These are phyloP conservation scores for Hypoxylon sp. DNA, from an alignment of 2,329 filamentous ascomycete species.

Conservation along the genomic window DNA sequence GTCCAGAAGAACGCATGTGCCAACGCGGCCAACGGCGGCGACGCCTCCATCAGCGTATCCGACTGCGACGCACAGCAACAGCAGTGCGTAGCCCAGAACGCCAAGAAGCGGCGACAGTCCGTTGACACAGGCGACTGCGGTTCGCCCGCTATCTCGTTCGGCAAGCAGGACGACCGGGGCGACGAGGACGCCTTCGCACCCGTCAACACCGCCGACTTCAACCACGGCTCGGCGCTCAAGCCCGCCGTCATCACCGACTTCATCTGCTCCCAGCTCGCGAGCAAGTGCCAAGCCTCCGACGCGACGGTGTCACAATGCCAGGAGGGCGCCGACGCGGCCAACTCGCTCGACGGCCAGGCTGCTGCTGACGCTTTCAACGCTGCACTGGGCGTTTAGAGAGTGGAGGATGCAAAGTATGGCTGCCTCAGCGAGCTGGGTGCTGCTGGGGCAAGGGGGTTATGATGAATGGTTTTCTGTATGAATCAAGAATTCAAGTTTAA, in stretches of 20 bases:
- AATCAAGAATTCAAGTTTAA: constrained; percentile 5
- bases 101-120: constrained; percentile 45
- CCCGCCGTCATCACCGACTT: constrained; percentile 54
- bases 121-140: constrained; percentile 61
- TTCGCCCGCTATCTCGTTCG: constrained; percentile 64
- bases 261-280: constrained; percentile 54
- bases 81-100: constrained; percentile 50
- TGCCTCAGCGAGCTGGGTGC: background rate
- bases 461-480: constrained; percentile 13
- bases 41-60: constrained; percentile 52
- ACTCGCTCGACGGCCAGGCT: constrained; percentile 52
- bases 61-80: constrained; percentile 60
- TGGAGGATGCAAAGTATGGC: background rate
- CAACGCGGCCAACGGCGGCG: constrained; percentile 61
- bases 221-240: constrained; percentile 62
- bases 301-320: constrained; percentile 53
- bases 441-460: background rate
- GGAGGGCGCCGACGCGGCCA: constrained; percentile 51
- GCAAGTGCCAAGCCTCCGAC: constrained; percentile 52
- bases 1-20: constrained; percentile 65
- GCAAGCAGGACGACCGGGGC: constrained; percentile 61
- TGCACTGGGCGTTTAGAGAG: constrained; percentile 52
- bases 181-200: constrained; percentile 58
- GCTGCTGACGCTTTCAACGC: constrained; percentile 57
- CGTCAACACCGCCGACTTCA: constrained; percentile 59